Conservation (phyloP, 2,329 filamentous ascomycete species). For the Xylariaceae sp. region DNA sequence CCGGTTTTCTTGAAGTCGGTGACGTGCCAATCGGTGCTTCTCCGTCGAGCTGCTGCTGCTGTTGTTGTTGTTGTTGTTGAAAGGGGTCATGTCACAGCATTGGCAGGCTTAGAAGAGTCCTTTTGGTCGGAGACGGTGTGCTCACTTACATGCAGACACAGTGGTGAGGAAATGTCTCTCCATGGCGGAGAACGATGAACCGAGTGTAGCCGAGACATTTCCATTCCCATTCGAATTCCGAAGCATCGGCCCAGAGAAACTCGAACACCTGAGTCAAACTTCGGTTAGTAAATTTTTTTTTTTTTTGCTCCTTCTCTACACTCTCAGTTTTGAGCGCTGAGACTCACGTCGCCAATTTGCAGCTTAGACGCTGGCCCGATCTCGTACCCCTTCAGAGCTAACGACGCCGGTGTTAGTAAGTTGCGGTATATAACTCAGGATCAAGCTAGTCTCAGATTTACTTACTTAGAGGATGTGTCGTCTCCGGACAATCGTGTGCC, state of each 20-base stretch:
- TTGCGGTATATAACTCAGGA: background rate
- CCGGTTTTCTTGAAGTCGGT: background rate
- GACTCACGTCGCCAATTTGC: constrained; percentile 41
- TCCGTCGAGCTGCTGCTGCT: background rate
- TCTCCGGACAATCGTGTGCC: constrained; percentile 33
- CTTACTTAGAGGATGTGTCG: constrained; percentile 39
- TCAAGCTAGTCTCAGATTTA: constrained; percentile 10
- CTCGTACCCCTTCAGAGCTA: constrained; percentile 41
- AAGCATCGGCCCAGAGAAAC: constrained; percentile 42
- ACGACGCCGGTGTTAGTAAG: constrained; percentile 11
- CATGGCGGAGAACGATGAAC: constrained; percentile 43
- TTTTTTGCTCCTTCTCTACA: background rate
- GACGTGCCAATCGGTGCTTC: background rate
- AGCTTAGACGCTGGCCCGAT: constrained; percentile 39
- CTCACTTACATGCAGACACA: constrained; percentile 42
- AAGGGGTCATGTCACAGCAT: constrained; percentile 8
- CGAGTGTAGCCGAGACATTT: constrained; percentile 42
- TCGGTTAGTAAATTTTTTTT: constrained; percentile 17
- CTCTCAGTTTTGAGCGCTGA: background rate
- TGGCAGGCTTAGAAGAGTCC: constrained; percentile 3
- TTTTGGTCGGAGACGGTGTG: background rate
- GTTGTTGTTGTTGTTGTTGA: too few species aligned
- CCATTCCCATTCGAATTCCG: constrained; percentile 43
- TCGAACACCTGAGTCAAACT: constrained; percentile 37
- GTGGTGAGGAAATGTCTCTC: constrained; percentile 40